phyloP scores from a whole-genome alignment of 2,329 filamentous ascomycete species.

The Fusarium sterilihyphosum region DNA sequence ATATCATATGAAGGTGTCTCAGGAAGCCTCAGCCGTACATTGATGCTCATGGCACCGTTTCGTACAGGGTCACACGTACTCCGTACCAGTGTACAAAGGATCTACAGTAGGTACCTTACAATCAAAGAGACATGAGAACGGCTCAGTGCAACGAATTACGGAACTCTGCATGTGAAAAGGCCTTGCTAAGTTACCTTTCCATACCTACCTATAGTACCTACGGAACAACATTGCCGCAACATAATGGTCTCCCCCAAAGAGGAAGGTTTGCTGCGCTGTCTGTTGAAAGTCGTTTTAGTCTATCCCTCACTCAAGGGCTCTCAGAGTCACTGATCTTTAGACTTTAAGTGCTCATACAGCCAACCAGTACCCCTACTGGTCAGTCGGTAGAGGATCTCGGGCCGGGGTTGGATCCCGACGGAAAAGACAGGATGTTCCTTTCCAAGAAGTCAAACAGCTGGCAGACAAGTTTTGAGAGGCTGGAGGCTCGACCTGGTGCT shows the following conservation, averaged over 20 bases:
- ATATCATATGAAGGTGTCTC: background rate
- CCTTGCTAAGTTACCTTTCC: background rate
- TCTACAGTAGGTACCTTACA: background rate
- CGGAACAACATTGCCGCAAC: background rate
- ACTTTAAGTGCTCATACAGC: background rate
- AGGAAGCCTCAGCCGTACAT: background rate
- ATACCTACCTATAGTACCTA: background rate
- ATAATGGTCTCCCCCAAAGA: background rate
- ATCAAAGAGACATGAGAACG: background rate
- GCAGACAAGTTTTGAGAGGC: background rate
- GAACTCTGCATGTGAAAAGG: background rate
- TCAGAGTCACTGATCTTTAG: background rate
- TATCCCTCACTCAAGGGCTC: background rate
- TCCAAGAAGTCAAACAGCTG: slow-evolving; percentile 1
- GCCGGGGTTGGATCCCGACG: slow-evolving; percentile 25
- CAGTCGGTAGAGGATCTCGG: slow-evolving; percentile 21
- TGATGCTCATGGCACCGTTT: background rate
- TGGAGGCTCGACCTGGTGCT: background rate
- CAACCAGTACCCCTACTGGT: background rate
- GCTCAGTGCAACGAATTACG: slow-evolving; percentile 2
- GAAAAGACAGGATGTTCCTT: slow-evolving; percentile 3
- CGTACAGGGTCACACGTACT: background rate
- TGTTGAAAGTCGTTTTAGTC: background rate
- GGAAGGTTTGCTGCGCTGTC: slow-evolving; percentile 15
- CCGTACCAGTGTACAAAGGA: background rate